Base-by-base conservation (phyloP, 2,329 filamentous ascomycete species). In the Emergomyces pasteurianus region DNA sequence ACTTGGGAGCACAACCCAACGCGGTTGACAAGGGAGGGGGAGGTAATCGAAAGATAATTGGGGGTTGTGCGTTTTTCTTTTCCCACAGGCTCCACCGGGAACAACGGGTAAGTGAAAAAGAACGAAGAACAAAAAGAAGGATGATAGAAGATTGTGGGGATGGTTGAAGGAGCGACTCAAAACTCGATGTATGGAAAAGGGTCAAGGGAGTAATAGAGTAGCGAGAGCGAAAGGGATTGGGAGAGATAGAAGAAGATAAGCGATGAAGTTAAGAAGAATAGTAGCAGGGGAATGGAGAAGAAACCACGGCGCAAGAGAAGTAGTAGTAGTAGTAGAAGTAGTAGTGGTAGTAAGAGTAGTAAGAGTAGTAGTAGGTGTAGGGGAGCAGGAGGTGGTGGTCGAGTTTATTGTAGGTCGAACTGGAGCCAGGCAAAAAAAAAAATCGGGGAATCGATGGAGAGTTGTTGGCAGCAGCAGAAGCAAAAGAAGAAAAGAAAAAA, bases 91-190 rank as follows among this genome's bases (percentile, higher is more conserved):
- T 62, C 60, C 60, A 62, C 60, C 54, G n/a, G 56, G 50, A 40
- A 59, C 23, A 49, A 42, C 31, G 36, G 34, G 58, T 60, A 58
- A 18, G 54, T 47, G 47, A 47, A 62, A 60, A 64, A 62, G 42
- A 62, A 59, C n/a, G 60, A 61, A 62, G 59, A 43, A 63, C 18
- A 46, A 46, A 47, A 31, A 60, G 60, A 70, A 47, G 62, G 54
- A 60, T 50, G 40, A 47, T 28, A 40, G 61, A 28, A 18, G 23
- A 57, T 38, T 40, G 31, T 40, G 7, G 28, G 34, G 52, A 23
- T 10, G 16, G 52, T n/a, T 36, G 2, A 58, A 55, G 49, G 55
- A 58, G n/a, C 21, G 55, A 46, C 55, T 34, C 38, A 38, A 42
- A 28, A 58, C 40, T 40, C 52, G 52, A 23, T 38, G n/a, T n/a